Percentiles rank a stretch among this genome's conserved stretches.
Conservation (phyloP, 192 early-diverging fungal species). For the Linnemannia schmuckeri region DNA sequence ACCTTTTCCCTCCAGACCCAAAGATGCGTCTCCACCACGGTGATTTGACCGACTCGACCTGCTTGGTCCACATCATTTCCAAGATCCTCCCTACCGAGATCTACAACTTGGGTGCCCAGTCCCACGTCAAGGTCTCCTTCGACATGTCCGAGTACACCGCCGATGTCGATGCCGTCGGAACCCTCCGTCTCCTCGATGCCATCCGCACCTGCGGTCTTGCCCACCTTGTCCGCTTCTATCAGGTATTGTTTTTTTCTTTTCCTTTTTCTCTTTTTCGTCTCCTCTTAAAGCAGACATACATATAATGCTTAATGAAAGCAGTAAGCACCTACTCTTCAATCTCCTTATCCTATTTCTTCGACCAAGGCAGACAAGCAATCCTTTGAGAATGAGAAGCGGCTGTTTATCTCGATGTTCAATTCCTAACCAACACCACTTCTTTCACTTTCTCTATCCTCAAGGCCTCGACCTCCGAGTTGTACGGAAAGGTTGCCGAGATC, state of each 20-base stretch:
- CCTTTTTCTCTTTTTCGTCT: neutral
- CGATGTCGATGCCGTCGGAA: conserved; percentile 85
- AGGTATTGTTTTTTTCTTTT: conserved; percentile 39
- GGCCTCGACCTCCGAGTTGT: conserved; percentile 85
- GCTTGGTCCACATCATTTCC: conserved; percentile 80
- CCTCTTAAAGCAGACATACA: neutral
- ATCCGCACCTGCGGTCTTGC: conserved; percentile 81
- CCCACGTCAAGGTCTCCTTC: conserved; percentile 81
- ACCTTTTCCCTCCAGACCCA: conserved; percentile 49
- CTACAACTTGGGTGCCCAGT: conserved; percentile 86
- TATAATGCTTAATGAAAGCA: neutral
- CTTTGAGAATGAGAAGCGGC: neutral
- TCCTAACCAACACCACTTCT: neutral
- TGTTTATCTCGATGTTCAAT: neutral
- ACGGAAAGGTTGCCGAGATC: conserved; percentile 82
- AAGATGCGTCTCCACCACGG: conserved; percentile 86
- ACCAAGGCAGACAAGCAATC: neutral
- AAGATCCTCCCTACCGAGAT: conserved; percentile 83
- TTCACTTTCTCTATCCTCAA: conserved; percentile 27
- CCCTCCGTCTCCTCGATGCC: conserved; percentile 83
- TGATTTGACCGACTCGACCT: conserved; percentile 85
- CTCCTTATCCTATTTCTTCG: neutral
- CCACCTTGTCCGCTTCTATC: conserved; percentile 73
- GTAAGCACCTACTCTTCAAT: too few species aligned
- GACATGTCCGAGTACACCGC: conserved; percentile 88